A percentile compares a stretch with the other conserved stretches of the same genome.
These are phyloP conservation scores for Graphium sp. DNA, from an alignment of 2,329 filamentous ascomycete genomes.

Conservation along the genomic window DNA sequence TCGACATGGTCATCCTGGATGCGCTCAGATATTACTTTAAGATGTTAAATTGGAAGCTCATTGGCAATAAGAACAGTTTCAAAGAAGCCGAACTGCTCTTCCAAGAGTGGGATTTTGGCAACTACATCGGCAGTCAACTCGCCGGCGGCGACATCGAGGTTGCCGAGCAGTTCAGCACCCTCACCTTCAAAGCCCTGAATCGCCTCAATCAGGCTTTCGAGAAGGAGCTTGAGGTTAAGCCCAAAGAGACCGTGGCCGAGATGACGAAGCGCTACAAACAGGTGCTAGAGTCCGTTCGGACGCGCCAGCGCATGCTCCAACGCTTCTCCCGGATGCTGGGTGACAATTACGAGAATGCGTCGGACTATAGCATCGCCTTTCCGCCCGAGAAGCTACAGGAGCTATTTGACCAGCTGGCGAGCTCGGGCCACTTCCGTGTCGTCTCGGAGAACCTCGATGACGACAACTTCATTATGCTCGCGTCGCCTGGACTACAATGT, in stretches of 20 bases:
- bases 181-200: constrained; percentile 84
- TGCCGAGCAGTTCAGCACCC: constrained; percentile 86
- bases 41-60: constrained; percentile 95
- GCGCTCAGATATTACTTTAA: constrained; percentile 97
- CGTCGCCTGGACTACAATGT: constrained; percentile 60
- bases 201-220: constrained; percentile 85
- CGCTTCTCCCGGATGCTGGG: constrained; percentile 83
- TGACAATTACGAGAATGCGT: constrained; percentile 90
- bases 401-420: constrained; percentile 64
- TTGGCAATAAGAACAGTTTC: constrained; percentile 96
- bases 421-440: constrained; percentile 77
- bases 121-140: constrained; percentile 81
- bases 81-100: constrained; percentile 96
- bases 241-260: constrained; percentile 67
- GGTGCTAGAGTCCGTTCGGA: constrained; percentile 86
- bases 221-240: constrained; percentile 68
- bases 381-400: constrained; percentile 50
- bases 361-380: constrained; percentile 79
- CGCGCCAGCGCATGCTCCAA: constrained; percentile 89
- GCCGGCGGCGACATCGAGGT: constrained; percentile 91
- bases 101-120: constrained; percentile 96
- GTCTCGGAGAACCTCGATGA: constrained; percentile 54
- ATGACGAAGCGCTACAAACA: constrained; percentile 98
- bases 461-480: constrained; percentile 68
- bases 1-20: constrained; percentile 80